These are phyloP conservation scores for Piper longum DNA, from an alignment of 164 flowering plant genomes.

Conservation along the genomic window DNA sequence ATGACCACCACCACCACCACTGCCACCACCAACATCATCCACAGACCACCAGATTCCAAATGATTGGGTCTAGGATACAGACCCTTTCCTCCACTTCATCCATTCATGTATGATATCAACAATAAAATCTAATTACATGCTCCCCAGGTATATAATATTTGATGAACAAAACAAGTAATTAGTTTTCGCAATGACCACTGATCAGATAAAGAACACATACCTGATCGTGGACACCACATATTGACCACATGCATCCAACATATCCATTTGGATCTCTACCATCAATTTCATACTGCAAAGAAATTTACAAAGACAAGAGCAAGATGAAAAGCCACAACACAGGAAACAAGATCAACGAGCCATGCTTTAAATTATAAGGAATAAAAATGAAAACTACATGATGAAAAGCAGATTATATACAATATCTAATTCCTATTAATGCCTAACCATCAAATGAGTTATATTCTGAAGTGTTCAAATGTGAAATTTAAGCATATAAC, in stretches of 20 bases:
- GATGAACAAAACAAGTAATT: no score
- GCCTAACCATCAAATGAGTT: not conserved
- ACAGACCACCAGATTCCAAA: no score
- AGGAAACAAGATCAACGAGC: not conserved
- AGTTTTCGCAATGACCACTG: no score
- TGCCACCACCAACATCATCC: no score
- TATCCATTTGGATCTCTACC: constrained; percentile 96
- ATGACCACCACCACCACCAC: no score
- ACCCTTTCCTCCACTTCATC: no score
- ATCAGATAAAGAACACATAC: constrained; percentile 15
- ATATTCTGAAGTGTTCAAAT: not conserved
- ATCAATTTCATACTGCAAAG: constrained; percentile 77
- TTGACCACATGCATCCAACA: constrained; percentile 99
- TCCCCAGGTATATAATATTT: no score
- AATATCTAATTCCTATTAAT: not conserved
- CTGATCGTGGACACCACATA: constrained; percentile 97
- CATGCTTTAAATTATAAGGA: not conserved
- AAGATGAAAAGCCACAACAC: not conserved
- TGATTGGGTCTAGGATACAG: no score
- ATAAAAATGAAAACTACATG: not conserved
- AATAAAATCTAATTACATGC: no score
- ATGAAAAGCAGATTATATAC: not conserved
- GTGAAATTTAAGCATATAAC: not conserved
- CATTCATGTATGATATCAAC: no score
- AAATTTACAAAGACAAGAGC: not conserved